phyloP scores from a whole-genome alignment of 1,284 basidiomycete genomes.

The Retiboletus fuscus region DNA sequence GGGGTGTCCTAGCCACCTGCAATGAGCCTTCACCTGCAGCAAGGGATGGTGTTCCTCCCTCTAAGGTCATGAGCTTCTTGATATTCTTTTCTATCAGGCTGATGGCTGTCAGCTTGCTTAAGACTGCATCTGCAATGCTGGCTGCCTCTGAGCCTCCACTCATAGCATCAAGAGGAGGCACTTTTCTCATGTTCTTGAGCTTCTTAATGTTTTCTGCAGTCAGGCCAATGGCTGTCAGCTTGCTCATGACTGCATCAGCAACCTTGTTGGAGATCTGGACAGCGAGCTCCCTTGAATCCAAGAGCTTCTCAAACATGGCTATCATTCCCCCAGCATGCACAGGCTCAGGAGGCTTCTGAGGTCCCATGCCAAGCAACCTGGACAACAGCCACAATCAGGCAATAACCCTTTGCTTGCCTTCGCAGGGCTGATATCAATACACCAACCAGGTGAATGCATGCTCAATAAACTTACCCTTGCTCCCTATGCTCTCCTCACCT shows the following conservation, averaged over 20 bases:
- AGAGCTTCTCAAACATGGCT: neutral
- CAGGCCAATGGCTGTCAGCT: too few species aligned
- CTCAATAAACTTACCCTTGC: too few species aligned
- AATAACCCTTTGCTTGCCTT: constrained; percentile 22
- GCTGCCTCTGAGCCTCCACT: neutral
- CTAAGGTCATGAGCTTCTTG: neutral
- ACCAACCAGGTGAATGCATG: too few species aligned
- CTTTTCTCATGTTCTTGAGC: neutral
- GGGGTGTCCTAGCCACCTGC: neutral
- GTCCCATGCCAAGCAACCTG: constrained; percentile 5
- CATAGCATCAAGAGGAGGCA: neutral
- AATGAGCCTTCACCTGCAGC: too few species aligned
- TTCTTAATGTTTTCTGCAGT: too few species aligned
- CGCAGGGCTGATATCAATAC: neutral
- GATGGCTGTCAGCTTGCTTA: too few species aligned
- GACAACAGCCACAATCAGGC: too few species aligned
- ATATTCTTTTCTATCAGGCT: neutral
- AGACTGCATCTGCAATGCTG: neutral
- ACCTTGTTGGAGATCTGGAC: too few species aligned
- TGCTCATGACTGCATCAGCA: too few species aligned
- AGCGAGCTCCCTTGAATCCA: neutral
- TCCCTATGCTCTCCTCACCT: too few species aligned
- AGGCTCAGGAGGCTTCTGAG: too few species aligned
- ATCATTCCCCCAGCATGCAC: neutral
- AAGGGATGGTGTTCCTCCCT: too few species aligned